A percentile compares a stretch with the other conserved stretches of the same genome.
These are phyloP conservation scores for Paramecium primaurelia DNA, from an alignment of 73 alveolate species.

Conservation along the genomic window DNA sequence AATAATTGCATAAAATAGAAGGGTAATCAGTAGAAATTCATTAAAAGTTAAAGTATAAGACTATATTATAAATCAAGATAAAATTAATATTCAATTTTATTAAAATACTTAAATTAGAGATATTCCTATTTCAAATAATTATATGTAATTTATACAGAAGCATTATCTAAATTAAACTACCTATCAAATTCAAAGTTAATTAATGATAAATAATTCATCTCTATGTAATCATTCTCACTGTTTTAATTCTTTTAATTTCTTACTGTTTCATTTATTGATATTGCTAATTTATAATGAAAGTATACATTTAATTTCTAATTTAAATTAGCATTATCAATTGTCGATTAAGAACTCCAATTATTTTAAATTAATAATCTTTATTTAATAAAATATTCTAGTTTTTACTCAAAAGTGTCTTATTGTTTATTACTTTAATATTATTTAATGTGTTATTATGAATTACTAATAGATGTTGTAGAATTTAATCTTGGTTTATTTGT, in stretches of 20 bases:
- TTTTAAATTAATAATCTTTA: too few relatives aligned
- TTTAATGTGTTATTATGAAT: too few relatives aligned
- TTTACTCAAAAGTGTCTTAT: too few relatives aligned
- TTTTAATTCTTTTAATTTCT: neutral
- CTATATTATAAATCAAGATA: neutral
- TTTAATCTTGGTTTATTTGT: too few relatives aligned
- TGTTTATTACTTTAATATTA: too few relatives aligned
- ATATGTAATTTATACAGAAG: neutral
- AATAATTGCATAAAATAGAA: neutral
- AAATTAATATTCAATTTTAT: neutral
- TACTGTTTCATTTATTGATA: neutral
- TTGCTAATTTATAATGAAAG: neutral
- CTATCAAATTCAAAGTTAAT: neutral
- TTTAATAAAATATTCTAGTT: too few relatives aligned
- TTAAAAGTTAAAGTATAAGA: neutral
- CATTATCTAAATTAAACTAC: neutral
- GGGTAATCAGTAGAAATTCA: neutral
- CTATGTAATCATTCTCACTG: neutral
- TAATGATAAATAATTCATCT: neutral
- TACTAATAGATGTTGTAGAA: too few relatives aligned
- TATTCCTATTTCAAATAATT: neutral
- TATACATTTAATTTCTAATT: neutral
- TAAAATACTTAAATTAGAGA: neutral
- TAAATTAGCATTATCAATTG: too few relatives aligned
- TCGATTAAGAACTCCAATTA: too few relatives aligned